Conservation (phyloP, 2,329 filamentous ascomycete genomes). For the Aspergillus hortae region DNA sequence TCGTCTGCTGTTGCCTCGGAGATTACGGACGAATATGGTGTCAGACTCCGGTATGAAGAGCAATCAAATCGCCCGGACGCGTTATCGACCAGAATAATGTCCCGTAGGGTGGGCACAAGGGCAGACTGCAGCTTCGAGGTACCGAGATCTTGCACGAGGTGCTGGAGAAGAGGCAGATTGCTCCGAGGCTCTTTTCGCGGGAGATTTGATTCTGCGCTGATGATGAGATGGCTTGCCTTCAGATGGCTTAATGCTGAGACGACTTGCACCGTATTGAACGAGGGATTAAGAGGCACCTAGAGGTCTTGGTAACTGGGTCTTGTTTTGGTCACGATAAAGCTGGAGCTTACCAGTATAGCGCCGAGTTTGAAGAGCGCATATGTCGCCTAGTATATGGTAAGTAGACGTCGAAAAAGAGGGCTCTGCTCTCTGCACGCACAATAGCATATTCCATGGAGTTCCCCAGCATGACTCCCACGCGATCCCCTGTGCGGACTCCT, state of each 20-base stretch:
- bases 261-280: slow-evolving; percentile 78
- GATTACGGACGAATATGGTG: slow-evolving; percentile 46
- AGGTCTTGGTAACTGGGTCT: slow-evolving; percentile 1
- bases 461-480: slow-evolving; percentile 81
- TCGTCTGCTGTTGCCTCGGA: slow-evolving; percentile 41
- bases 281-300: slow-evolving; percentile 82
- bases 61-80: slow-evolving; percentile 53
- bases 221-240: slow-evolving; percentile 67
- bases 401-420: neutral
- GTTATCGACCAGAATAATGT: slow-evolving; percentile 78
- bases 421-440: slow-evolving; percentile 40
- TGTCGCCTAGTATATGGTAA: slow-evolving; percentile 45
- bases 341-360: slow-evolving; percentile 65
- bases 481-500: slow-evolving; percentile 76
- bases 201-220: slow-evolving; percentile 83
- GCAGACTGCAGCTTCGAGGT: slow-evolving; percentile 48
- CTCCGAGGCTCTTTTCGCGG: slow-evolving; percentile 61
- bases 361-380: slow-evolving; percentile 94
- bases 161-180: slow-evolving; percentile 56
- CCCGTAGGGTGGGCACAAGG: slow-evolving; percentile 64
- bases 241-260: slow-evolving; percentile 75
- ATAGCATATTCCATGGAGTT: slow-evolving; percentile 81
- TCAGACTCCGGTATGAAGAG: slow-evolving; percentile 40
- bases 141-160: slow-evolving; percentile 51
- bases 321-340: neutral